Evolutionary conservation across 495 filamentous ascomycete genomes (phyloP), one percentile per base, ranked within the genome.

Genomic region (Usnea hakonensis): DNA sequence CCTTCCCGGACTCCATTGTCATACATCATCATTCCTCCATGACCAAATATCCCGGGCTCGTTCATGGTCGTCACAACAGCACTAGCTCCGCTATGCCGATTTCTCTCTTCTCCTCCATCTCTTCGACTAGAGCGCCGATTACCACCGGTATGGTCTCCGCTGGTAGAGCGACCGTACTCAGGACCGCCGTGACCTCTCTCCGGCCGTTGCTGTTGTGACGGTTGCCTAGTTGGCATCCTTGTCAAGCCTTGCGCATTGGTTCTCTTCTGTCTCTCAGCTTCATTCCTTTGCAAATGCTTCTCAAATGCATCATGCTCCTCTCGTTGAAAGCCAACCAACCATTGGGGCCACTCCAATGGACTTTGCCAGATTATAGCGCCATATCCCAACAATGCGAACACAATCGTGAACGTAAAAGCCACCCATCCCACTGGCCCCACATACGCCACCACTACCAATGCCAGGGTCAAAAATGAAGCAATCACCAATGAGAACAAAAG

Each of bases 391-490:
- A 57, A 11, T 23, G 28, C 61, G 60, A 63, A 63, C 1, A 63
- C 1, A 33, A 32, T 37, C n/a, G 55, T 40, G 35, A 60, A 60
- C 32, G 13, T 55, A 8, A 56, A 21, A 5, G 61, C 61, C 33
- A 63, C 54, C 61, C 61, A 63, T 5, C 61, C 61, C 43, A 63
- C 40, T 33, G 55, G 33, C 21, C 40, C 53, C 32, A n/a, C 40
- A 60, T 58, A 63, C 17, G 61, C 61, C 61, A 60, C 55, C 32
- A 63, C 61, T 16, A 63, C 61, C 55, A 63, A 56, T 13, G 3
- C 50, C 54, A 63, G 6, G 13, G 40, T 37, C 53, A 58, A 26
- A 32, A 63, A 63, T 55, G 61, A 55, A 5, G 55, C 50, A 9
- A 63, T 8, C 8, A 21, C 16, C 55, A 63, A 44, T 16, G 14